These are phyloP conservation scores for Przewalskia tangutica DNA, from an alignment of 257 asterid genomes.

Conservation along the genomic window DNA sequence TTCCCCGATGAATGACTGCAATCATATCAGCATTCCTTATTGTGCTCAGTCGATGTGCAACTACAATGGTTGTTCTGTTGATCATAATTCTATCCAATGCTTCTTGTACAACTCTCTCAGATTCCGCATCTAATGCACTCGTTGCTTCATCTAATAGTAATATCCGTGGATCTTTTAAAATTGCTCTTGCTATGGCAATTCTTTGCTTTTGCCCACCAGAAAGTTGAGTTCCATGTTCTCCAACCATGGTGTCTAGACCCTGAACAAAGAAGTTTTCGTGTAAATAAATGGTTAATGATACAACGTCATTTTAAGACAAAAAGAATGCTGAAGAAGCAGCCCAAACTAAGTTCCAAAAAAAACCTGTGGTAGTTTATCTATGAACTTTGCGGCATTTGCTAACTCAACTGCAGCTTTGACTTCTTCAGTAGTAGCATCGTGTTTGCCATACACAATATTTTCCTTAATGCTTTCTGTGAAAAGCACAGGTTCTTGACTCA, in stretches of 20 bases:
- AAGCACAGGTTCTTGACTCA: constrained; percentile 81
- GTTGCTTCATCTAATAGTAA: constrained; percentile 84
- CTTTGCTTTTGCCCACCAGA: constrained; percentile 94
- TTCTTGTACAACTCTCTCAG: constrained; percentile 78
- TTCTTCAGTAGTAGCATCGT: constrained; percentile 57
- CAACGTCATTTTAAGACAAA: not conserved
- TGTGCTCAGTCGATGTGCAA: constrained; percentile 78
- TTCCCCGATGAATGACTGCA: constrained; percentile 72
- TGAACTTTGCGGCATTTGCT: constrained; percentile 76
- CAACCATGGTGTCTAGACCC: constrained; percentile 74
- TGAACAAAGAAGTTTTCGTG: constrained; percentile 6
- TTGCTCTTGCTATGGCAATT: constrained; percentile 79
- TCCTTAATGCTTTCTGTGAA: constrained; percentile 70
- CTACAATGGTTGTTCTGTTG: constrained; percentile 69
- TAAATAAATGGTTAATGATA: not conserved
- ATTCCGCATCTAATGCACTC: constrained; percentile 85
- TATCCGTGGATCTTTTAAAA: constrained; percentile 64
- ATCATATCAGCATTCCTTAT: constrained; percentile 71
- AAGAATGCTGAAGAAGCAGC: constrained; percentile 5
- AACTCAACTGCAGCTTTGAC: constrained; percentile 49
- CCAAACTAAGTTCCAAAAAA: not conserved
- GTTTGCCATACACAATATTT: constrained; percentile 66
- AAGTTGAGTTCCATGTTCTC: constrained; percentile 88
- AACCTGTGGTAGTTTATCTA: constrained; percentile 75
- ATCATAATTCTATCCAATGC: constrained; percentile 81